Base-by-base conservation (phyloP, 2,329 filamentous ascomycete genomes). In the Xylaria sp. region DNA sequence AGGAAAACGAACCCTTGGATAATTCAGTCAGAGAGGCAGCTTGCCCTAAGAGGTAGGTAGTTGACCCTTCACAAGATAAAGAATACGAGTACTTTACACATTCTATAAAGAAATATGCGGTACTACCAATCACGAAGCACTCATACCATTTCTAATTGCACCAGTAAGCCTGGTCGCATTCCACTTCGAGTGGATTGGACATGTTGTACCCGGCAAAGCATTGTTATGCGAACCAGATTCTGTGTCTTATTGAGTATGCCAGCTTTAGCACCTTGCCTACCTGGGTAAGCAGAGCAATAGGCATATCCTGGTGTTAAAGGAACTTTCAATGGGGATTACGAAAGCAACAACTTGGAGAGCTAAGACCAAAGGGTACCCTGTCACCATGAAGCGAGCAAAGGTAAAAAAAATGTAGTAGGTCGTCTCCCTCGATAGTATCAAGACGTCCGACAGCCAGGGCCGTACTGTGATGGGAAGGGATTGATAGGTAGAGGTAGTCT, bases 181-280 rank as follows among this genome's bases (percentile, higher is more conserved):
- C 39, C 28, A 50, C 25, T 62, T 55, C 37, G n/a, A 63, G 44
- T 46, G 31, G 37, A 46, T 44, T 46, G 34, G 34, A 58, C 58
- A 63, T 54, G 37, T 28, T 25, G 51, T 62, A 57, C 52, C 46
- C 57, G 52, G 57, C 50, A 61, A 37, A 37, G 37, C 57, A 61
- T 55, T 50, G 41, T 61, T 39, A 61, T 66, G 57, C 64, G 56
- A 39, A 56, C 55, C 55, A 44, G 31, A 46, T 46, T 25, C 52
- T 50, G 59, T 66, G 48, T 66, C 48, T 48, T 66, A 61, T 59
- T 10, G 34, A 37, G 34, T 37, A 37, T 10, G 34, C 34, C 28
- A 28, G 28, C 28, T 28, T 28, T 28, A 28, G 4, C 28, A 28
- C 28, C 28, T 28, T 28, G 28, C 28, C 28, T 28, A 28, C 28